Evolutionary conservation across 495 filamentous ascomycete species (phyloP).

Genomic region (Penicillium coprophilum): DNA sequence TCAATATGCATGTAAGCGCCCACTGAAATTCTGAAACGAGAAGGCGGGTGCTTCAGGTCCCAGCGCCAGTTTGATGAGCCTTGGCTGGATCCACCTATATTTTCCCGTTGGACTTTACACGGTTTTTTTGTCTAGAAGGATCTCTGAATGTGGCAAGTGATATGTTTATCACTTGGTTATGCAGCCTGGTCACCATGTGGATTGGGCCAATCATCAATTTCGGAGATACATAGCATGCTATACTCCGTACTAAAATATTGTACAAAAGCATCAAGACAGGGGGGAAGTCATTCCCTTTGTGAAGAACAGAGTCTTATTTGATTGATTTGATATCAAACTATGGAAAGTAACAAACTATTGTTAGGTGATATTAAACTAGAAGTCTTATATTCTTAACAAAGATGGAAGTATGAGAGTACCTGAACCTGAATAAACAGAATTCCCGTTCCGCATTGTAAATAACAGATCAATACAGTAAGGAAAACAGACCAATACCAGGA

Average conservation of each 20-base stretch:
- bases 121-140: slow-evolving; percentile 3
- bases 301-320: neutral
- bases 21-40: slow-evolving; percentile 34
- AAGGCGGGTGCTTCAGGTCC: slow-evolving; percentile 36
- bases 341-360: neutral
- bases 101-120: slow-evolving; percentile 16
- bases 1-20: slow-evolving; percentile 38
- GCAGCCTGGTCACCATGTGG: slow-evolving; percentile 21
- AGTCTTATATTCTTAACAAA: neutral
- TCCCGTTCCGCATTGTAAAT: neutral
- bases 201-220: slow-evolving; percentile 6
- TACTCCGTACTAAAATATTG: neutral
- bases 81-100: slow-evolving; percentile 20
- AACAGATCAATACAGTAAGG: neutral
- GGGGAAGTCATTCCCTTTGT: neutral
- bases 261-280: neutral
- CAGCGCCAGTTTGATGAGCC: slow-evolving; percentile 36
- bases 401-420: neutral
- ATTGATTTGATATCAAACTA: neutral
- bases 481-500: neutral
- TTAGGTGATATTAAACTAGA: neutral
- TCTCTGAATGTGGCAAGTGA: slow-evolving; percentile 18
- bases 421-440: neutral
- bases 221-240: neutral
- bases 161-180: slow-evolving; percentile 19